Base-by-base conservation (phyloP, 345 rosid species). In the Angophora floribunda region DNA sequence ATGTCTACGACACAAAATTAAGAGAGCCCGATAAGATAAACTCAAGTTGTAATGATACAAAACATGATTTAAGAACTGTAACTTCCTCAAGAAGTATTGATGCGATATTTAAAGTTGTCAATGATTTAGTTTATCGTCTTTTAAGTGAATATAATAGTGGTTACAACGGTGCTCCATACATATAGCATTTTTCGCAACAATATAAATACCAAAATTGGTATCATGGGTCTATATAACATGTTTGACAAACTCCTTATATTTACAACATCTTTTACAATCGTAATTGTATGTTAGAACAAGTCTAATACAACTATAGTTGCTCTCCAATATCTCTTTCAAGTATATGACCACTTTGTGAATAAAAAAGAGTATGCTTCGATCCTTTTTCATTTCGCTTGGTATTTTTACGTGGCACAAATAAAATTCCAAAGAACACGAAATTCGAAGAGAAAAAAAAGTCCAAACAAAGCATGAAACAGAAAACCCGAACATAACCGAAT, bases 141-240 rank as follows among this genome's bases (percentile, higher is more conserved):
- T 67, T 32, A 32, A 36, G 2, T 70, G 21, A 7, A 16, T 17
- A 1, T 4, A 70, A 9, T 36, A 36, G 41, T 32, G 7, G 4
- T 4, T 32, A 36, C 24, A 36, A 70, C 1, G 3, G 13, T 36
- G 1, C 24, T 67, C 12, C 11, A n/a, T n/a, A 4, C 5, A 13
- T 7, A n/a, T 16, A 0, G 0, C 3, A 13, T n/a, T 65, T 3
- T 30, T 65, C 17, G 13, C 1, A 1, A 63, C 1, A 2, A 2
- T 63, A 13, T 17, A 63, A 63, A 13, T 63, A 17, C n/a, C 75
- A 63, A 61, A 12, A 61, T 11, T 30, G 28, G 30, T 61, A 0
- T 61, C 26, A 61, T 4, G 9, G 67, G 7, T 61, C 4, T 50
- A 2, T 61, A 61, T 28, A 61, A 61, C 15, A 30, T 28, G 67